A percentile compares a stretch with the other conserved stretches of the same genome.
These are phyloP conservation scores for Populus simonii DNA, from an alignment of 345 rosid genomes.

Conservation along the genomic window DNA sequence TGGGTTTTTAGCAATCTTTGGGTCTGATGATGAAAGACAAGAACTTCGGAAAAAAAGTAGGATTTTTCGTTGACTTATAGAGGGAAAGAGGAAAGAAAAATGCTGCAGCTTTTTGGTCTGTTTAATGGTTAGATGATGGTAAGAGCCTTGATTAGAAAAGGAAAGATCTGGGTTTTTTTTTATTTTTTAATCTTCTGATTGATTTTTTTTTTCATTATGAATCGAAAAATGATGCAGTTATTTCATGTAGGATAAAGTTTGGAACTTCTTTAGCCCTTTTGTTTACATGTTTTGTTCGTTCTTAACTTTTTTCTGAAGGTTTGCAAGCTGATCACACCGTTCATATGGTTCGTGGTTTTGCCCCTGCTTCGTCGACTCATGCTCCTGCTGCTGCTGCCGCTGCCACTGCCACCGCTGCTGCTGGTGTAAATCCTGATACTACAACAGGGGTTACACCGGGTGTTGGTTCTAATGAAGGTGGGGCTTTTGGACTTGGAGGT, in stretches of 20 bases:
- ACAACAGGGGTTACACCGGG: constrained; percentile 42
- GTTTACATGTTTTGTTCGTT: not conserved
- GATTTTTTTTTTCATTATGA: not conserved
- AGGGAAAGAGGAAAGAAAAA: not conserved
- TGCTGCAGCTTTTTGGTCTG: not conserved
- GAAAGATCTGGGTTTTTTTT: not conserved
- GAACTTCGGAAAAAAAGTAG: not conserved
- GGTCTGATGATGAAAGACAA: not conserved
- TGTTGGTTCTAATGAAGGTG: constrained; percentile 53
- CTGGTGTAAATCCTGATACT: constrained; percentile 31
- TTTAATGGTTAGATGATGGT: not conserved
- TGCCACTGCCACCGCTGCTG: constrained; percentile 29
- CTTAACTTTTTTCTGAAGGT: constrained; percentile 36
- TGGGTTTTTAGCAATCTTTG: not conserved
- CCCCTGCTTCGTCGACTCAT: constrained; percentile 41
- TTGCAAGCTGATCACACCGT: constrained; percentile 83
- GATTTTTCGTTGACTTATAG: not conserved
- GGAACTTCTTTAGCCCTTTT: too few species aligned
- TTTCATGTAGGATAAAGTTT: not conserved
- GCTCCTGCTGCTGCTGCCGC: constrained; percentile 27
- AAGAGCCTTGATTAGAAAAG: not conserved
- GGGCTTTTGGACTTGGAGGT: constrained; percentile 36
- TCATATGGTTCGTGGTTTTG: constrained; percentile 76
- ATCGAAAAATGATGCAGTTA: not conserved
- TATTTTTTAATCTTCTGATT: not conserved